A percentile compares a stretch with the other conserved stretches of the same genome.
Evolutionary conservation across 768 basidiomycete genomes (phyloP).

Genomic region (Collybia nuda): DNA sequence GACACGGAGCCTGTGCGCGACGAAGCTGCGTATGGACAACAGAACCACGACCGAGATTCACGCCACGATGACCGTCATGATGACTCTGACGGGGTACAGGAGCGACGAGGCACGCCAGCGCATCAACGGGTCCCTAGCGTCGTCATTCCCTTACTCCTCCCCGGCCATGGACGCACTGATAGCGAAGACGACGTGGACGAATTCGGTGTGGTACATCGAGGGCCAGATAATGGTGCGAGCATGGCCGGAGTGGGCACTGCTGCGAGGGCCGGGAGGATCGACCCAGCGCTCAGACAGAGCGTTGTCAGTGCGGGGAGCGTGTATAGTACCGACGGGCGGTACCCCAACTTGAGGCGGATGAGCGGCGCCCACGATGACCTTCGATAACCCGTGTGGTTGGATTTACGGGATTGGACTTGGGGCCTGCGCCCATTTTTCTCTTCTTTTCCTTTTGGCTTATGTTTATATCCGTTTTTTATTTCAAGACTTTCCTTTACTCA

Average conservation of each 20-base stretch:
- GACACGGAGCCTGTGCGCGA: background rate
- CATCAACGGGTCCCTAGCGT: slow-evolving; percentile 27
- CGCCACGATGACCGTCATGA: slow-evolving; percentile 2
- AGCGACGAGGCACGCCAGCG: slow-evolving; percentile 1
- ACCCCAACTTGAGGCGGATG: too few relatives aligned
- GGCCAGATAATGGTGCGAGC: slow-evolving; percentile 16
- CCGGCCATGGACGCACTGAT: slow-evolving; percentile 11
- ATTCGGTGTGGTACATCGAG: slow-evolving; percentile 10
- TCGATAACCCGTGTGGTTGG: too few relatives aligned
- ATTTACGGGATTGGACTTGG: too few relatives aligned
- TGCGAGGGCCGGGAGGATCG: slow-evolving; percentile 28
- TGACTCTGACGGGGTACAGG: slow-evolving; percentile 1
- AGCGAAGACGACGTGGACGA: background rate
- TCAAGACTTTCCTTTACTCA: too few relatives aligned
- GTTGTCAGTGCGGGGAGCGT: too few relatives aligned
- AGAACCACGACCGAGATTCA: background rate
- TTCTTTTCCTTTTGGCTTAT: too few relatives aligned
- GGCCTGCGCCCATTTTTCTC: too few relatives aligned
- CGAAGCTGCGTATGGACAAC: background rate
- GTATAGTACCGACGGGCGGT: too few relatives aligned
- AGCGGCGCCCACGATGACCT: too few relatives aligned
- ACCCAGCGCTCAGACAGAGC: too few relatives aligned
- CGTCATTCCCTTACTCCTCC: slow-evolving; percentile 28
- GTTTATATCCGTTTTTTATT: too few relatives aligned
- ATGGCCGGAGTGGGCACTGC: slow-evolving; percentile 51